Evolutionary conservation across 2,329 filamentous ascomycete species (phyloP).

Genomic region (Aspergillus hiratsukae): DNA sequence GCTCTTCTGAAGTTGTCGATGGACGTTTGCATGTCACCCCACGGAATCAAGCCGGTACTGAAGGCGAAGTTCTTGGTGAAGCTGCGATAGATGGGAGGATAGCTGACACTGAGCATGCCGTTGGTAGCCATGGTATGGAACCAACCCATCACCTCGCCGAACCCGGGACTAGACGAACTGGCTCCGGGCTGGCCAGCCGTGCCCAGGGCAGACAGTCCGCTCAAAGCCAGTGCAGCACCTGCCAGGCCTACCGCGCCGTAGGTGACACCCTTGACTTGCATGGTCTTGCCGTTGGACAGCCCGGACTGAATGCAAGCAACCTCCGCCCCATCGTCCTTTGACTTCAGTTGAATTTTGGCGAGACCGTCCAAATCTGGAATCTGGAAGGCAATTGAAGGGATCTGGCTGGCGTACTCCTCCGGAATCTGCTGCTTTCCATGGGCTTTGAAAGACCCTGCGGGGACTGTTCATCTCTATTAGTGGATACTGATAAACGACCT

Average conservation of each 20-base stretch:
- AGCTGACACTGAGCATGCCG: constrained; percentile 89
- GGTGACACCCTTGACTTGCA: constrained; percentile 68
- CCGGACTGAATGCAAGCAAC: constrained; percentile 79
- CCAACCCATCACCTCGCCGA: constrained; percentile 78
- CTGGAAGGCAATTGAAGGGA: constrained; percentile 83
- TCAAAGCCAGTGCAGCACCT: constrained; percentile 72
- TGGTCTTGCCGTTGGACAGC: constrained; percentile 83
- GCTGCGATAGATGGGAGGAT: constrained; percentile 80
- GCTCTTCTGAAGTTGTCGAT: constrained; percentile 78
- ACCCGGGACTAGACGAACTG: constrained; percentile 71
- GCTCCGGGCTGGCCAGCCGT: constrained; percentile 57
- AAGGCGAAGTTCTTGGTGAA: constrained; percentile 94
- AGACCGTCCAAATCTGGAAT: constrained; percentile 85
- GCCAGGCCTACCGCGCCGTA: constrained; percentile 82
- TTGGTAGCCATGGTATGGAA: constrained; percentile 94
- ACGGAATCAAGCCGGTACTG: constrained; percentile 77
- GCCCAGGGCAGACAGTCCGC: constrained; percentile 65
- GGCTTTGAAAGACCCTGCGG: constrained; percentile 68
- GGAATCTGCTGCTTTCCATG: constrained; percentile 69
- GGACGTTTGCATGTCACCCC: constrained; percentile 69
- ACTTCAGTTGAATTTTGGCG: constrained; percentile 71
- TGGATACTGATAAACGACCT: background rate
- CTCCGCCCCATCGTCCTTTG: constrained; percentile 54
- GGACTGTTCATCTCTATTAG: constrained; percentile 53
- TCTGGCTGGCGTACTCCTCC: constrained; percentile 63